Base-by-base conservation (phyloP, 2,329 filamentous ascomycete species). In the Tolypocladium pustulatum region DNA sequence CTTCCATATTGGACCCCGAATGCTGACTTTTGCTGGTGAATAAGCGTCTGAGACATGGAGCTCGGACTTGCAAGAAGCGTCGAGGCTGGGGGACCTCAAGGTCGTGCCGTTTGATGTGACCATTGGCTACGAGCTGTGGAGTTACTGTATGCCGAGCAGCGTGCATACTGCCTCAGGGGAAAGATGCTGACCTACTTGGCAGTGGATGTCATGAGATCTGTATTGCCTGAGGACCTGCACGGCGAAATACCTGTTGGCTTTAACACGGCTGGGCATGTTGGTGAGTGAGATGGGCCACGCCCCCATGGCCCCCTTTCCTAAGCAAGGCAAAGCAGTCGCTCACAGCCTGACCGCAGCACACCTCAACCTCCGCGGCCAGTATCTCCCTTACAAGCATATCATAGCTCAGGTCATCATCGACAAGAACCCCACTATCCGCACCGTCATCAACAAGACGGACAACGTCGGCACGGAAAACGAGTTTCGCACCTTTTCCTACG, bases 381-480 rank as follows among this genome's bases (percentile, higher is more conserved):
- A 91, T 68, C 76, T 91, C 13, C 90, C 89, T 0, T 96, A 95
- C 78, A 96, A 94, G 72, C 72, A 88, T 64, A 71, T 97, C 49
- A 92, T 97, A 55, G 94, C 89, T 0, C 79, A 93, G 67, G 86
- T 97, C 3, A 77, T 99, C 25, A 76, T 91, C 57, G 94, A 97
- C 76, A 99, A 99, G 76, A 96, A 96, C 73, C 81, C 85, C 12
- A 77, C 76, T 53, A 84, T 97, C 61, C 81, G 79, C 60, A 99
- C 94, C 0, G 92, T 99, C 65, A 97, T 99, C 76, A 97, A 97
- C 80, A 99, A 99, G 74, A 82, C 88, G 51, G 88, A 96, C 72
- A 87, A 90, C 61, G 93, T 99, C 10, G 94, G 94, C 59, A 82
- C 84, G 27, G 86, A 90, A 65, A 94, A 87, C 65, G 86, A 91